phyloP scores from a whole-genome alignment of 2,329 filamentous ascomycete genomes.

The Purpureocillium lavendulum region DNA sequence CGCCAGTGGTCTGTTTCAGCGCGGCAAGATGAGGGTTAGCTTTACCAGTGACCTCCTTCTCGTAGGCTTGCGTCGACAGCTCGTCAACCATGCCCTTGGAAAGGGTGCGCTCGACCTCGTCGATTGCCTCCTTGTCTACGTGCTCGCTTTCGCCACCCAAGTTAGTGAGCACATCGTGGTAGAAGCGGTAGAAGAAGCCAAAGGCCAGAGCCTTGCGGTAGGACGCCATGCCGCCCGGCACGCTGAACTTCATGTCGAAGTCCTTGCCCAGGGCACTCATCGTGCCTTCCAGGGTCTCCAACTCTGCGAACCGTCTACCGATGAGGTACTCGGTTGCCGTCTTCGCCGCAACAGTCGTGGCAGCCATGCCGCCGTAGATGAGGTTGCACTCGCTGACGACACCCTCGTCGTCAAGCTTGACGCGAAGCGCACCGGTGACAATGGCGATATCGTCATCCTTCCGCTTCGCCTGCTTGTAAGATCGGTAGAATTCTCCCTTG shows the following conservation, averaged over 20 bases:
- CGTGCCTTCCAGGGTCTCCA: conserved; percentile 75
- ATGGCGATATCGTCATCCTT: conserved; percentile 99
- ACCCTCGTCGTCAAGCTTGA: conserved; percentile 62
- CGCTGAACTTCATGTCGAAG: conserved; percentile 81
- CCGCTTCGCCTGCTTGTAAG: conserved; percentile 94
- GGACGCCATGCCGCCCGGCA: conserved; percentile 95
- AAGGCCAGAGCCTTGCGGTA: conserved; percentile 87
- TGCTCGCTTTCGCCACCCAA: conserved; percentile 39
- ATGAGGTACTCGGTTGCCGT: conserved; percentile 64
- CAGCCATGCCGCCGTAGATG: conserved; percentile 92
- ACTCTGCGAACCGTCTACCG: conserved; percentile 72
- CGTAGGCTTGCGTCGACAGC: conserved; percentile 65
- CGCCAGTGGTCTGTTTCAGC: conserved; percentile 85
- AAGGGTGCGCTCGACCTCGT: conserved; percentile 78
- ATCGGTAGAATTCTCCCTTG: conserved; percentile 74
- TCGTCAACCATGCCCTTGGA: conserved; percentile 75
- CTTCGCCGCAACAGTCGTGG: conserved; percentile 81
- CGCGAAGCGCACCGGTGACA: conserved; percentile 76
- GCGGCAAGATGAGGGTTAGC: conserved; percentile 83
- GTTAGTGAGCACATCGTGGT: conserved; percentile 71
- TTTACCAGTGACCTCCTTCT: conserved; percentile 76
- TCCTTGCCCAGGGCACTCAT: conserved; percentile 87
- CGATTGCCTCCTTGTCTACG: conserved; percentile 64
- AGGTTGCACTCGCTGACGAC: conserved; percentile 67
- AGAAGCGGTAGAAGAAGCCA: conserved; percentile 95